phyloP scores from a whole-genome alignment of 139 green algal species.

The Chlorella sorokiniana region DNA sequence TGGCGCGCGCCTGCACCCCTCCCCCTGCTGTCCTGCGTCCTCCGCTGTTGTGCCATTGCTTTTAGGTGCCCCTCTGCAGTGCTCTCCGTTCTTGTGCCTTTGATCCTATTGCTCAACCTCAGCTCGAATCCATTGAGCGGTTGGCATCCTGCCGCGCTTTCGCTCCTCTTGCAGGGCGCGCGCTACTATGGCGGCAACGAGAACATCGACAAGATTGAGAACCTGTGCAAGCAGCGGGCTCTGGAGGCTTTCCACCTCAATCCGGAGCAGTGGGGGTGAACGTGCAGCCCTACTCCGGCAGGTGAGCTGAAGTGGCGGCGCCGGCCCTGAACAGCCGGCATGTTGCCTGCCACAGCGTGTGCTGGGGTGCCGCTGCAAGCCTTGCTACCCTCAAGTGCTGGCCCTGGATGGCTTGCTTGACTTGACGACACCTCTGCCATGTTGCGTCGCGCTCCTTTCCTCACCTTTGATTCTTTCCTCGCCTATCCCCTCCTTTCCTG shows the following conservation, averaged over 20 bases:
- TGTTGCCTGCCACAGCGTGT: neutral
- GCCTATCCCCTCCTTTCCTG: slow-evolving; percentile 1
- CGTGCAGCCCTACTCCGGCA: slow-evolving; percentile 87
- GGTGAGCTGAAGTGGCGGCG: slow-evolving; percentile 13
- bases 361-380: neutral
- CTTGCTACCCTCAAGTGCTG: neutral
- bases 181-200: slow-evolving; percentile 99
- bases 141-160: neutral
- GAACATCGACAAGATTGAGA: slow-evolving; percentile 83
- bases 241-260: slow-evolving; percentile 78
- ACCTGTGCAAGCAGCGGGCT: slow-evolving; percentile 75
- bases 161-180: slow-evolving; percentile 52
- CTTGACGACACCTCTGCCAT: too few relatives aligned
- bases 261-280: slow-evolving; percentile 82
- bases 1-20: too few relatives aligned
- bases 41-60: too few relatives aligned
- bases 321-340: neutral
- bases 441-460: neutral
- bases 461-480: neutral
- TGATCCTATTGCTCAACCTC: too few relatives aligned
- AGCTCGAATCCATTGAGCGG: too few relatives aligned
- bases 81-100: too few relatives aligned
- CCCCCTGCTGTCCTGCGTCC: too few relatives aligned
- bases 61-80: too few relatives aligned
- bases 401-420: too few relatives aligned